Base-by-base conservation (phyloP, 768 basidiomycete genomes). In the Trametes cubensis region DNA sequence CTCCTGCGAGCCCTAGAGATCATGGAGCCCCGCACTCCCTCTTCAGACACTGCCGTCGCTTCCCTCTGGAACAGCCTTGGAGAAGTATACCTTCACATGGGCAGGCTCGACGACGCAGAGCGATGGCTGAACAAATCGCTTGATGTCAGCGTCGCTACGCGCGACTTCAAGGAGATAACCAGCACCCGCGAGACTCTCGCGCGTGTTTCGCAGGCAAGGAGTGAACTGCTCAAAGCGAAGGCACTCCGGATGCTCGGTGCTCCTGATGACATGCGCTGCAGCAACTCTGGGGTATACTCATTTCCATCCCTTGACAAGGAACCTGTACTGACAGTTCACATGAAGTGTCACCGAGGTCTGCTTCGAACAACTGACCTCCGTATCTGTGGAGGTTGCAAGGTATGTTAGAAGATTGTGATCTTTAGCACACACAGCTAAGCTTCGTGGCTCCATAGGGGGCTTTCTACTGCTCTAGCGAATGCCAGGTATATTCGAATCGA, bases 101-200 rank as follows among this genome's bases (percentile, higher is more conserved):
- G 70, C 30, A 72, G 71, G 44, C 64, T 78, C 14, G 73, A 73
- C 58, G 76, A 78, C 4, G 78, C 79, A 1, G 78, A 80, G 65
- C 68, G 67, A 4, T 72, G 77, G 58, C 66, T 79, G 11, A 64
- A 62, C 34, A 70, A 74, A 59, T 76, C 75, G 17, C 55, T 75
- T n/a, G 62, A 69, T 15, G 56, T 70, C 25, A 72, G 74, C 42
- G 76, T 78, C 61, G 71, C 71, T 5, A 55, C 46, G 17, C 62
- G 62, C 18, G 62, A 63, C 40, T 58, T 63, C 53, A 58, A 54
- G 23, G 62, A 54, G 30, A 63, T 63, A 30, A 75, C 75, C 8
- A 73, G 69, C 10, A 73, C 76, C 38, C 66, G 76, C 40, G 78
- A 79, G 63, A 78, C 76, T 56, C 71, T 78, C 18, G 79, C 72